Evolutionary conservation across 2,329 filamentous ascomycete genomes (phyloP).

Genomic region (Mycosphaerelloides madeirae): DNA sequence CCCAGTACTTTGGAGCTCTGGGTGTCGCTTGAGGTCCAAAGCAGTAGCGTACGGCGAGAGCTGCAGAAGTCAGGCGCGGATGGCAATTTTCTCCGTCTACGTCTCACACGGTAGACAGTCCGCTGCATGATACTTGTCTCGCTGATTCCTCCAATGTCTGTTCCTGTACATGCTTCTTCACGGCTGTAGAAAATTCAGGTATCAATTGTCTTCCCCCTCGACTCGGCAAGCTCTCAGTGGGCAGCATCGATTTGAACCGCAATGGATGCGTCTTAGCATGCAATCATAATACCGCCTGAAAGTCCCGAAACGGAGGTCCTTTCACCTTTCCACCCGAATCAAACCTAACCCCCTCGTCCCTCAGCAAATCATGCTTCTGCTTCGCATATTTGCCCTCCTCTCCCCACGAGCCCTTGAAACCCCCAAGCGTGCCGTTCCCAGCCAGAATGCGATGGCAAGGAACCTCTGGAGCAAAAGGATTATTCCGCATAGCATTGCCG

Average conservation of each 20-base stretch:
- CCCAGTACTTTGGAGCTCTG: background rate
- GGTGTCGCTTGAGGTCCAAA: background rate
- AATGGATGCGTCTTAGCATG: background rate
- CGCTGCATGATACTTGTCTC: no score
- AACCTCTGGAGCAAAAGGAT: constrained; percentile 41
- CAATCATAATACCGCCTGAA: constrained; percentile 2
- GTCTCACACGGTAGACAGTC: no score
- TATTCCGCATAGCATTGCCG: constrained; percentile 39
- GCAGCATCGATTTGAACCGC: no score
- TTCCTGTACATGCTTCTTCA: no score
- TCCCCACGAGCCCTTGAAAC: constrained; percentile 49
- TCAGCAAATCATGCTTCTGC: constrained; percentile 40
- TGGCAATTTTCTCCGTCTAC: no score
- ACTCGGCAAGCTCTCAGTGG: background rate
- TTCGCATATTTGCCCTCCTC: constrained; percentile 41
- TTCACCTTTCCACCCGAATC: constrained; percentile 41
- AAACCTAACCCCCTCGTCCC: constrained; percentile 43
- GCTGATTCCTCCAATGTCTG: no score
- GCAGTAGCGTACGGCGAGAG: background rate
- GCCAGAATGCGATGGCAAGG: constrained; percentile 40
- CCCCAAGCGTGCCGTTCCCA: constrained; percentile 40
- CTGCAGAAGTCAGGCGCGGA: background rate
- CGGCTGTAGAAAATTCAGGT: no score
- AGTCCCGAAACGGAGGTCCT: constrained; percentile 37
- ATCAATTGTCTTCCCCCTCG: background rate